Evolutionary conservation across 805 yeast species (phyloP), one percentile per base, ranked within the genome.

Genomic region (Cyberlindnera maclurae): DNA sequence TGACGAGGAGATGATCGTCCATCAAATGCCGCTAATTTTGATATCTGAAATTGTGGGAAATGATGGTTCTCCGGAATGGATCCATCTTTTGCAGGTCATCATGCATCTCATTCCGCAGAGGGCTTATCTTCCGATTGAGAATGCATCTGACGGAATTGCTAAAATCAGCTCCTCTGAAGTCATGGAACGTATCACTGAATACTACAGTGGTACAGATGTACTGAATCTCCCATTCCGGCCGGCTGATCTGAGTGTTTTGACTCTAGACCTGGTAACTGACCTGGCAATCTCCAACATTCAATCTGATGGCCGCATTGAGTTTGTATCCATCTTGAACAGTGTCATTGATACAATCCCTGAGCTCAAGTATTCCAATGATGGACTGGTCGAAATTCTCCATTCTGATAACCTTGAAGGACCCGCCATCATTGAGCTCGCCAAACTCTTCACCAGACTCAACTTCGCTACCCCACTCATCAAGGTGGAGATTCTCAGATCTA

Each of bases 1-100:
- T 31, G 98, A 90, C 46, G 97, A 88, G 49, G 97, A 88, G 45
- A 86, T 87, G 82, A 60, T 81, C 7, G 64, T 76, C 0, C 69
- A 72, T 15, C 96, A 90, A 54, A 63, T 83, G 7, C 97, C 97
- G 0, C 59, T 86, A 31, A 69, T 83, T 1, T 55, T 88, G 1
- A 48, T 86, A 15, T 62, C 72, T 1, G 41, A 70, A 2, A 52
- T 82, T 16, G 40, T 65, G 3, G 51, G 56, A 15, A 52, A 34
- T 16, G 40, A 45, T 6, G 36, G 41, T 0, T 35, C 40, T 8
- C 44, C 37, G 1, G 40, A 50, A 7, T 69, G 78, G 65, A 51
- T 70, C 15, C 46, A 52, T 0, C 52, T 79, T 4, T 59, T 73
- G 7, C 58, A 63, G 15, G 45, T 58, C 1, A 47, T 85, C 12